Percentiles rank a stretch among this genome's conserved stretches.
Conservation (phyloP, 2,329 filamentous ascomycete species). For the Penicillium sp. region DNA sequence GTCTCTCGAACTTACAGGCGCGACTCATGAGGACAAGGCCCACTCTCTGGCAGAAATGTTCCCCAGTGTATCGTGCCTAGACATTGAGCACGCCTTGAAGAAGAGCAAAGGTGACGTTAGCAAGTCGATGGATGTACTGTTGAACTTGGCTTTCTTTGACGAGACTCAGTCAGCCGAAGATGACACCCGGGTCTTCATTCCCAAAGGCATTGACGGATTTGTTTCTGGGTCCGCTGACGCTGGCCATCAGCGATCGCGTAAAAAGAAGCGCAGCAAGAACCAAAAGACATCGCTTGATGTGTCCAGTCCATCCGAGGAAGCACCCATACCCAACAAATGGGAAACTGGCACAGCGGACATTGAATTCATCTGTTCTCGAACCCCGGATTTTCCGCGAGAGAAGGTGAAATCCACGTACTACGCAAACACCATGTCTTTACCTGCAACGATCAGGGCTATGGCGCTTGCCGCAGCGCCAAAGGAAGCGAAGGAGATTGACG, state of each 20-base stretch:
- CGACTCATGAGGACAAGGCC: conserved; percentile 58
- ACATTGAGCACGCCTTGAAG: conserved; percentile 64
- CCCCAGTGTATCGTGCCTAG: conserved; percentile 62
- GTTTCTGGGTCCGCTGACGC: conserved; percentile 52
- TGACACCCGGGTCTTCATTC: conserved; percentile 42
- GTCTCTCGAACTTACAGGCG: conserved; percentile 28
- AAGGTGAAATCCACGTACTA: conserved; percentile 59
- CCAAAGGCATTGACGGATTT: conserved; percentile 82
- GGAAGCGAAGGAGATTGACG: conserved; percentile 34
- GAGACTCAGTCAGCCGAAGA: conserved; percentile 57
- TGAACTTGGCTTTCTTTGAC: conserved; percentile 75
- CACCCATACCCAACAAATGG: conserved; percentile 54
- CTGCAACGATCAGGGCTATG: conserved; percentile 55
- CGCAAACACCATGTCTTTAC: conserved; percentile 54
- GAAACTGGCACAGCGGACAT: conserved; percentile 56
- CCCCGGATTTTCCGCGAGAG: conserved; percentile 46
- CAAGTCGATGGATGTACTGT: conserved; percentile 71
- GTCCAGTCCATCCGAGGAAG: conserved; percentile 16
- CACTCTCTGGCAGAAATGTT: conserved; percentile 67
- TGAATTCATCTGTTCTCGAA: conserved; percentile 58
- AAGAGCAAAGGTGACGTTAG: conserved; percentile 67
- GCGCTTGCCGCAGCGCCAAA: conserved; percentile 48
- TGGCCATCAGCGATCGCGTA: conserved; percentile 44
- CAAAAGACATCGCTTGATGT: conserved; percentile 18
- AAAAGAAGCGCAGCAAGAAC: conserved; percentile 35